phyloP scores from a whole-genome alignment of 2,329 filamentous ascomycete species.

The Aspergillus fumigatiaffinis region DNA sequence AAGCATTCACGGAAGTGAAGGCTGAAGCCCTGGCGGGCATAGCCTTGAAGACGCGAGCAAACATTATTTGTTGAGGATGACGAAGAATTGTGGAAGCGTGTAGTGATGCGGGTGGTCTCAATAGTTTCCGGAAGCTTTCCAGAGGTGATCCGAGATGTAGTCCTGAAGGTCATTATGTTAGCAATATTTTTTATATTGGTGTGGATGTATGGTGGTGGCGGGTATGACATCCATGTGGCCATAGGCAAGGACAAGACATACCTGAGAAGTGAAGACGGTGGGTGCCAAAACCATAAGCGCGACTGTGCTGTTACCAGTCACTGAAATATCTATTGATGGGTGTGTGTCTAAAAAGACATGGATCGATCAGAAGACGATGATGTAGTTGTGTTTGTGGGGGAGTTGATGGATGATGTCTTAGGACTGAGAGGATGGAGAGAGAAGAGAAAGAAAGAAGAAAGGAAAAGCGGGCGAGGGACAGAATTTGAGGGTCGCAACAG shows the following conservation, averaged over 20 bases:
- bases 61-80: conserved; percentile 41
- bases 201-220: conserved; percentile 6
- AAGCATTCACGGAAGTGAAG: conserved; percentile 38
- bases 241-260: conserved; percentile 41
- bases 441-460: conserved; percentile 9
- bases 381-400: conserved; percentile 5
- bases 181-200: background rate
- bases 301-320: conserved; percentile 42
- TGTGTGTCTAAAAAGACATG: conserved; percentile 28
- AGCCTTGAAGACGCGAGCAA: conserved; percentile 53
- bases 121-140: conserved; percentile 63
- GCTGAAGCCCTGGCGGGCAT: conserved; percentile 46
- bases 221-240: conserved; percentile 10
- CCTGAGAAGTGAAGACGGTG: conserved; percentile 84
- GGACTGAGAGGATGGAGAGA: conserved; percentile 6
- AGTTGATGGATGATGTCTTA: background rate
- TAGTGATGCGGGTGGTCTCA: conserved; percentile 20
- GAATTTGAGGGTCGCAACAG: background rate
- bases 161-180: conserved; percentile 42
- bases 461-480: conserved; percentile 8
- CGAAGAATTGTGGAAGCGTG: background rate
- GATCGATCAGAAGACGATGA: background rate
- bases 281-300: conserved; percentile 83
- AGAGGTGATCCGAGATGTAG: conserved; percentile 68
- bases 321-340: conserved; percentile 5